Conservation (phyloP, 352 stramenopile species). For the Pythium utonaiense region DNA sequence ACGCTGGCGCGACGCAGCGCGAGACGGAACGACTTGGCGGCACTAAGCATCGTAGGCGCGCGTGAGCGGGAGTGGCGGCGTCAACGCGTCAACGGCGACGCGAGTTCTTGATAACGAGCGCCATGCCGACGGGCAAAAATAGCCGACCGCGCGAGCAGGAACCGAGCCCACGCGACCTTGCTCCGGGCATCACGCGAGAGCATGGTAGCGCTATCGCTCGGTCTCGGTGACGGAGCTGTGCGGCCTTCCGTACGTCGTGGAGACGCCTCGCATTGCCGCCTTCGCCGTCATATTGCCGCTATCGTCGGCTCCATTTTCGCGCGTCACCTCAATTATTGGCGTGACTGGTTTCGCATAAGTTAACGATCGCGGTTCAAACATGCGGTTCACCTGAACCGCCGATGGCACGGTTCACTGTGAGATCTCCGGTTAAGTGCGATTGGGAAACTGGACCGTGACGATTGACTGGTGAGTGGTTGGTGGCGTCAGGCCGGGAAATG, state of each 20-base stretch:
- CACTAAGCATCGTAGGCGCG: slow-evolving; percentile 11
- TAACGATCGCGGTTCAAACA: background rate
- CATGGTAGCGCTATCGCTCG: background rate
- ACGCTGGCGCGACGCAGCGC: slow-evolving; percentile 16
- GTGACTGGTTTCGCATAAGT: slow-evolving; percentile 3
- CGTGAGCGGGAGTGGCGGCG: background rate
- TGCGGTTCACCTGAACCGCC: slow-evolving; percentile 18
- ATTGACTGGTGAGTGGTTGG: slow-evolving; percentile 27
- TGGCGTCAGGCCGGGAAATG: slow-evolving; percentile 6
- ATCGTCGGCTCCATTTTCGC: no score
- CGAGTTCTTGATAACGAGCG: background rate
- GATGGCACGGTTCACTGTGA: slow-evolving; percentile 1
- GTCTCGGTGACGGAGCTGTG: background rate
- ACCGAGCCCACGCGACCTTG: background rate
- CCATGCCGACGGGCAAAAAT: slow-evolving; percentile 4
- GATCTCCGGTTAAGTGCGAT: slow-evolving; percentile 18
- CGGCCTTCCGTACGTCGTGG: no score
- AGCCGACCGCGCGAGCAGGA: background rate
- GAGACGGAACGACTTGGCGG: slow-evolving; percentile 19
- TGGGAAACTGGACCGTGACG: background rate
- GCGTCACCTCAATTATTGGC: background rate
- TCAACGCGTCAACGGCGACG: background rate
- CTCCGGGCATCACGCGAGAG: background rate
- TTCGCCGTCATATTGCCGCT: no score
- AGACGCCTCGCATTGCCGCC: no score